These are phyloP conservation scores for Trebouxia sp. DNA, from an alignment of 139 green algal genomes.

Conservation along the genomic window DNA sequence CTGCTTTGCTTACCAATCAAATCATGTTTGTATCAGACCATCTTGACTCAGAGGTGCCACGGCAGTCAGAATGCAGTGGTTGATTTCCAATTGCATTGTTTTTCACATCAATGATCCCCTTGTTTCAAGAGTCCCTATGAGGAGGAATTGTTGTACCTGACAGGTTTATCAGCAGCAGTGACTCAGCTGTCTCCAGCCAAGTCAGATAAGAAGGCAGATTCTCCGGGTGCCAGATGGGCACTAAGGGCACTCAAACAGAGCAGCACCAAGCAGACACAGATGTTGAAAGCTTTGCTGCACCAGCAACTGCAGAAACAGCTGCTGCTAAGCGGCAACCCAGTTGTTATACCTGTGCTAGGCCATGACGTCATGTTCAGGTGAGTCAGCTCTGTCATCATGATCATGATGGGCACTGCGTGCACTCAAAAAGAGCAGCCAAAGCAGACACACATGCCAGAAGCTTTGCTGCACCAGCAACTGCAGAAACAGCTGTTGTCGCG, in stretches of 20 bases:
- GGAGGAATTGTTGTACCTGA: background rate
- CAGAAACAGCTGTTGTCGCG: too few species aligned
- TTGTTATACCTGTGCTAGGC: constrained; percentile 57
- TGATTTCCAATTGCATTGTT: background rate
- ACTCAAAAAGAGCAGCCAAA: too few species aligned
- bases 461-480: too few species aligned
- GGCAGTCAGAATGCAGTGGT: too few species aligned
- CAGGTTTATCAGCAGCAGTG: background rate
- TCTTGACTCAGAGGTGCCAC: too few species aligned
- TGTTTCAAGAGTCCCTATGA: background rate
- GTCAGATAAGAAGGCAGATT: background rate
- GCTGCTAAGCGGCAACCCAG: constrained; percentile 52
- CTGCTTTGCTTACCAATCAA: too few species aligned
- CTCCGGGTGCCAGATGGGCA: background rate
- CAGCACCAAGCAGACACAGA: constrained; percentile 8
- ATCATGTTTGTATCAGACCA: too few species aligned
- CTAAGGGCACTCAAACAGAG: background rate
- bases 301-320: constrained; percentile 23
- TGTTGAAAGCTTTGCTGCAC: constrained; percentile 3
- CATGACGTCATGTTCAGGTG: constrained; percentile 28
- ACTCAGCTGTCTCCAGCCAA: background rate
- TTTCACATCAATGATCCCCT: background rate
- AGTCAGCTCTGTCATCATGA: background rate
- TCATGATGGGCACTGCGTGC: background rate
- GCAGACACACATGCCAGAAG: background rate